Conservation (phyloP, 163 green algal genomes). For the Prototheca stagnorum region DNA sequence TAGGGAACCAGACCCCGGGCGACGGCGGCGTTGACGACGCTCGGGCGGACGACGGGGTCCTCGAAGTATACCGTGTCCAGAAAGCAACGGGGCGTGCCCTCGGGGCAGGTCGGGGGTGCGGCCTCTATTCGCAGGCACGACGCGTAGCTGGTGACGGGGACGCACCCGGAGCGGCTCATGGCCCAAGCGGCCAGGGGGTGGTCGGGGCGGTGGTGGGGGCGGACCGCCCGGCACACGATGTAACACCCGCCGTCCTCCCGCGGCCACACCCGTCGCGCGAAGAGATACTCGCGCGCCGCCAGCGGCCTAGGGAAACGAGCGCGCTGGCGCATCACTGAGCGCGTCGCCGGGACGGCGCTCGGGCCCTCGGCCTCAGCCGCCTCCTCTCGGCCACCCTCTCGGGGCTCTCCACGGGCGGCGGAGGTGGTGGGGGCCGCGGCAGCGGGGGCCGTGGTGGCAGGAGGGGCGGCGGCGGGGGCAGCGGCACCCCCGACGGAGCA, state of each 20-base stretch:
- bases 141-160: slow-evolving; percentile 13
- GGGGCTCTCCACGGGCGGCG: neutral
- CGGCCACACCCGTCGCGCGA: slow-evolving; percentile 48
- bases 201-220: too few relatives aligned
- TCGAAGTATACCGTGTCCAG: slow-evolving; percentile 59
- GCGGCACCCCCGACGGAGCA: too few relatives aligned
- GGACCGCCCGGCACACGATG: slow-evolving; percentile 17
- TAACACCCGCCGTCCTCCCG: slow-evolving; percentile 53
- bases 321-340: neutral
- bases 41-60: slow-evolving; percentile 35
- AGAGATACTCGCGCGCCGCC: slow-evolving; percentile 40
- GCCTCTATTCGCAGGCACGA: slow-evolving; percentile 7
- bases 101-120: slow-evolving; percentile 14
- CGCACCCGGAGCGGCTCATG: neutral
- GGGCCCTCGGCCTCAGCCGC: neutral
- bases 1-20: slow-evolving; percentile 51
- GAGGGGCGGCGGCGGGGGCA: too few relatives aligned
- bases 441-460: too few relatives aligned
- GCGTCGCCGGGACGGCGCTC: neutral
- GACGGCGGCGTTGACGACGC: slow-evolving; percentile 46
- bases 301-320: slow-evolving; percentile 19
- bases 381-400: neutral
- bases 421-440: too few relatives aligned
- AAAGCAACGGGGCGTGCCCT: slow-evolving; percentile 17
- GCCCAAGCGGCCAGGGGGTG: slow-evolving; percentile 7